Percentiles rank a stretch among this genome's conserved stretches.
Evolutionary conservation across 495 filamentous ascomycete genomes (phyloP).

Genomic region (Podospora didyma): DNA sequence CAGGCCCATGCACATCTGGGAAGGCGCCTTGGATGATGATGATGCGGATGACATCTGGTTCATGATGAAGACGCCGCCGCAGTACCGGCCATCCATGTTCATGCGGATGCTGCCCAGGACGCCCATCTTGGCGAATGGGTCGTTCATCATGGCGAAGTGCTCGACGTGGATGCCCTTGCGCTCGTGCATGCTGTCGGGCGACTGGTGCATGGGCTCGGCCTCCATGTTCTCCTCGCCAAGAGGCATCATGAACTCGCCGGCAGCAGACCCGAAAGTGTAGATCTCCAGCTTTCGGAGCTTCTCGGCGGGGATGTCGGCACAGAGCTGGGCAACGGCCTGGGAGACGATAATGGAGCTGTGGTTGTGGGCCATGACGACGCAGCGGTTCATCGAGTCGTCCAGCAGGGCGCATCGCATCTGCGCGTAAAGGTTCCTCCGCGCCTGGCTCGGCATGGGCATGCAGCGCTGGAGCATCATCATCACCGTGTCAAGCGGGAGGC

Average conservation of each 20-base stretch:
- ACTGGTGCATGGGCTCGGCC: not conserved
- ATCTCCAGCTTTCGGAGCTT: conserved; percentile 37
- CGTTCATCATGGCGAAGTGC: conserved; percentile 34
- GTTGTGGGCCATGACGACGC: conserved; percentile 36
- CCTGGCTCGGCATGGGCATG: conserved; percentile 20
- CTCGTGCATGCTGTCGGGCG: not conserved
- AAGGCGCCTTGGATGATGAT: not conserved
- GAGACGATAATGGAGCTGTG: conserved; percentile 29
- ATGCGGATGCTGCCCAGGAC: conserved; percentile 30
- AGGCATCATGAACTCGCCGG: conserved; percentile 35
- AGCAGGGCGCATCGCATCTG: conserved; percentile 31
- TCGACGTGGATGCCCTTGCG: conserved; percentile 26
- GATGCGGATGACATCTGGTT: conserved; percentile 6
- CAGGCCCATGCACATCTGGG: conserved; percentile 5
- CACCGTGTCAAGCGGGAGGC: conserved; percentile 29
- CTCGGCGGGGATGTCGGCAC: conserved; percentile 32
- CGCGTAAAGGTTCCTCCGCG: conserved; percentile 26
- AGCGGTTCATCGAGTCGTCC: conserved; percentile 29
- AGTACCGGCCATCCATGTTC: conserved; percentile 30
- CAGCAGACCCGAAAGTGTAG: conserved; percentile 41
- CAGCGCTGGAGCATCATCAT: conserved; percentile 28
- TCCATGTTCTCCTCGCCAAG: conserved; percentile 19
- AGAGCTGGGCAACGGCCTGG: conserved; percentile 32
- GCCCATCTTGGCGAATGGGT: conserved; percentile 34
- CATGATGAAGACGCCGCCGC: conserved; percentile 35